Evolutionary conservation across 495 filamentous ascomycete species (phyloP), one percentile per base, ranked within the genome.

Genomic region (Aspergillus nanangensis): DNA sequence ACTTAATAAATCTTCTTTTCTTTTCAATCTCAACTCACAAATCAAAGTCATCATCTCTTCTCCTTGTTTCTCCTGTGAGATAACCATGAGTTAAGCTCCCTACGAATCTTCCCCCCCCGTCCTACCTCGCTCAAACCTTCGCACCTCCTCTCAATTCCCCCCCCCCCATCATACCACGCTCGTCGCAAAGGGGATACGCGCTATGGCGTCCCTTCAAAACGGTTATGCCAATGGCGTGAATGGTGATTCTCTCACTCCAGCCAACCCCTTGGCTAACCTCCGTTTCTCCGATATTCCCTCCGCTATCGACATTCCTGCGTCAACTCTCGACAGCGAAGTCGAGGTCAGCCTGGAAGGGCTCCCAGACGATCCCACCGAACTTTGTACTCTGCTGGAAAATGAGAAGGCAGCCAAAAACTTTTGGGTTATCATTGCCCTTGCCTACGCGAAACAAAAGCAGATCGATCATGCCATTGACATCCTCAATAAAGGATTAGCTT

Each of bases 361-460:
- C 29, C 81, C 89, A 31, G 94, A 97, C 56, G 93, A 98, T 55
- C 92, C 92, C 2, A 96, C 90, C 27, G 93, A 98, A 67, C 77
- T 98, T 8, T 97, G 93, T 68, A 89, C 86, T 2, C 74, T 97
- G 31, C 77, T 98, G 42, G 93, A 97, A 63, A 93, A 91, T 49
- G 93, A 97, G 61, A 80, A 82, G 47, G 88, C 89, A 3, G 85
- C 84, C 15, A 84, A 90, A 50, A 85, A 82, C 23, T 92, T 90
- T 58, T 98, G 93, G 93, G 90, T 97, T 74, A 89, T 87, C 11
- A 90, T 96, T 50, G 87, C 93, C 23, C 78, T 96, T 25, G 94
- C 92, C n/a, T 97, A 98, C 58, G 91, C 92, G 20, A 97, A 96
- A 67, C 90, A 95, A 64, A 80, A 83, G 29, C 92, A 95, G 66